Evolutionary conservation across 768 basidiomycete species (phyloP).

Genomic region (Leccinum longicurvipes): DNA sequence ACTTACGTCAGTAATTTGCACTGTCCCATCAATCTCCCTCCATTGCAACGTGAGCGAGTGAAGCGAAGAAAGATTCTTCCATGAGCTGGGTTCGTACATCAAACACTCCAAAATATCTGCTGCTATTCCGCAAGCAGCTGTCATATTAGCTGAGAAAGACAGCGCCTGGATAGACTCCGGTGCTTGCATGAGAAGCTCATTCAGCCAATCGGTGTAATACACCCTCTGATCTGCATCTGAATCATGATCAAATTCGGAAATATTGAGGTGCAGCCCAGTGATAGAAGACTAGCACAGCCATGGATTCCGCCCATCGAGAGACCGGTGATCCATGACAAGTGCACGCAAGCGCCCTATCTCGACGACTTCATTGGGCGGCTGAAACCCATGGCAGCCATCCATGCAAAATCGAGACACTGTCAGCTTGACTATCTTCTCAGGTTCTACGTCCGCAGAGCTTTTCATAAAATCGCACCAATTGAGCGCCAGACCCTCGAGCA

Average conservation of each 20-base stretch:
- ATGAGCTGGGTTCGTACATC: neutral
- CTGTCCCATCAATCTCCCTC: no score
- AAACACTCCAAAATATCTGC: neutral
- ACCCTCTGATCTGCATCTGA: neutral
- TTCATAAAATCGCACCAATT: neutral
- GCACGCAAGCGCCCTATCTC: neutral
- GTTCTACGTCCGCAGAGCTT: neutral
- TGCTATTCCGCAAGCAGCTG: neutral
- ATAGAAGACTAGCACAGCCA: neutral
- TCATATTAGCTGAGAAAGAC: neutral
- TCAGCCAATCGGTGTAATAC: neutral
- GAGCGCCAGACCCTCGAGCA: slow-evolving; percentile 20
- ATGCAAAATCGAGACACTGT: neutral
- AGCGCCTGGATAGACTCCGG: neutral
- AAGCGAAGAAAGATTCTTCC: neutral
- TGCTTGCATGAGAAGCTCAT: neutral
- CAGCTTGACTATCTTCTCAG: neutral
- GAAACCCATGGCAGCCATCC: neutral
- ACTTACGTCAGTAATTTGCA: no score
- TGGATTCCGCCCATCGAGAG: neutral
- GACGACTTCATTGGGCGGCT: neutral
- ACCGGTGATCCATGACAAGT: neutral
- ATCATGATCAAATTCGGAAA: neutral
- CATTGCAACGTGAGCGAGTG: neutral
- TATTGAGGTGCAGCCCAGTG: neutral